These are phyloP conservation scores for Sporothrix protearum DNA, from an alignment of 2,329 filamentous ascomycete genomes.

Conservation along the genomic window DNA sequence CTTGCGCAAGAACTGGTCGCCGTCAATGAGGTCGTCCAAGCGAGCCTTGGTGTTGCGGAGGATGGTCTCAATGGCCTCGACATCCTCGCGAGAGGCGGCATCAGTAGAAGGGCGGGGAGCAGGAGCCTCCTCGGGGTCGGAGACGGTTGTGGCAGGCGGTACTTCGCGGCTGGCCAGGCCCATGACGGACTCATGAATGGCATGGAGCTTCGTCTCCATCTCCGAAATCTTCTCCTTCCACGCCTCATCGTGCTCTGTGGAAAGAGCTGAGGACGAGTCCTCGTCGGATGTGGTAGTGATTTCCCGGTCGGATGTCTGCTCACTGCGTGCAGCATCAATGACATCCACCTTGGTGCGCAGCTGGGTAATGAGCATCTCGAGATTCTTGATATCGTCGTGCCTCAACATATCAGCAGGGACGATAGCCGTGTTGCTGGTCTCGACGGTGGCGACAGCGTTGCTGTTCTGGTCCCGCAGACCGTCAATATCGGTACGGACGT, in stretches of 20 bases:
- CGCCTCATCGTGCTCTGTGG: constrained; percentile 19
- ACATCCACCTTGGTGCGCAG: constrained; percentile 80
- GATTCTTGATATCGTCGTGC: constrained; percentile 74
- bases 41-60: constrained; percentile 84
- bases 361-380: constrained; percentile 79
- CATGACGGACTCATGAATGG: constrained; percentile 24
- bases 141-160: constrained; percentile 15
- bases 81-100: constrained; percentile 72
- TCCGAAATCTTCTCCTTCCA: constrained; percentile 35
- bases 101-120: constrained; percentile 37
- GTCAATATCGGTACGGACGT: constrained; percentile 74
- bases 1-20: constrained; percentile 65
- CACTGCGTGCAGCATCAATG: constrained; percentile 48
- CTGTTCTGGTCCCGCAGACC: constrained; percentile 60
- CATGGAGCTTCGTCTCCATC: constrained; percentile 52
- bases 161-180: constrained; percentile 29
- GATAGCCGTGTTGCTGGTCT: constrained; percentile 47
- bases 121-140: constrained; percentile 28
- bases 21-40: constrained; percentile 74
- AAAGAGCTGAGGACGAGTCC: not conserved
- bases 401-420: constrained; percentile 53
- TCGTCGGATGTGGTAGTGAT: not conserved
- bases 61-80: constrained; percentile 85
- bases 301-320: constrained; percentile 5
- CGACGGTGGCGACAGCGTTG: constrained; percentile 51